Base-by-base conservation (phyloP, 352 stramenopile species). In the Phytopythium kandeliae region DNA sequence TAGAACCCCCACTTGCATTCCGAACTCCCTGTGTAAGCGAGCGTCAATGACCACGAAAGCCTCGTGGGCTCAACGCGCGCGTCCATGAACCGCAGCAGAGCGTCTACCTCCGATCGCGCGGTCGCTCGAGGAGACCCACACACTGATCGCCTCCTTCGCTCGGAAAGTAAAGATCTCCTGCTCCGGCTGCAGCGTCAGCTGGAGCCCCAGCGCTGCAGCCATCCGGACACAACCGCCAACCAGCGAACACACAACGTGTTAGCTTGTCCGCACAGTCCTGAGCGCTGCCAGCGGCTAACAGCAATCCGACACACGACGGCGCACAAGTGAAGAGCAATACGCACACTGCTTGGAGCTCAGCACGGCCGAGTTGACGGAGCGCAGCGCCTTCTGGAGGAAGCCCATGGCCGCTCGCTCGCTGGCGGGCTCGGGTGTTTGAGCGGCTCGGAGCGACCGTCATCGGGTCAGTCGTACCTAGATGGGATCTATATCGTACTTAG, bases 331-430 rank as follows among this genome's bases (percentile, higher is more conserved):
- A 10, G 19, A 12, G 10, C 30, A 24, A 7, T 9, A 48, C 76
- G 45, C 69, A 89, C 81, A 85, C 48, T 93, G 79, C 61, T 90
- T 91, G 51, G 79, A 91, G 67, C 69, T 86, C 35, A 93, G 65
- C 52, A 93, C 67, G 26, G 74, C 74, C 25, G 82, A 71, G 67
- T 93, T 79, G 57, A 87, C 66, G 19, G 82, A 89, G 63, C 76
- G 78, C 41, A 90, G 49, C 58, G 74, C 66, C 50, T 69, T 78
- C 11, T 74, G 71, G 54, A 88, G 69, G 62, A 93, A 83, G 54
- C 82, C 85, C 78, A 93, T 89, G 44, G 50, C 71, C 40, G 34
- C 21, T 52, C 21, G 30, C 10, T 22, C 28, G 28, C 28, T 33
- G 28, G 10, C 10, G 28, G 28, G 35, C 35, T 41, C n/a, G n/a